Evolutionary conservation across 2,329 filamentous ascomycete species (phyloP).

Genomic region (Pyrenochaeta sp.): DNA sequence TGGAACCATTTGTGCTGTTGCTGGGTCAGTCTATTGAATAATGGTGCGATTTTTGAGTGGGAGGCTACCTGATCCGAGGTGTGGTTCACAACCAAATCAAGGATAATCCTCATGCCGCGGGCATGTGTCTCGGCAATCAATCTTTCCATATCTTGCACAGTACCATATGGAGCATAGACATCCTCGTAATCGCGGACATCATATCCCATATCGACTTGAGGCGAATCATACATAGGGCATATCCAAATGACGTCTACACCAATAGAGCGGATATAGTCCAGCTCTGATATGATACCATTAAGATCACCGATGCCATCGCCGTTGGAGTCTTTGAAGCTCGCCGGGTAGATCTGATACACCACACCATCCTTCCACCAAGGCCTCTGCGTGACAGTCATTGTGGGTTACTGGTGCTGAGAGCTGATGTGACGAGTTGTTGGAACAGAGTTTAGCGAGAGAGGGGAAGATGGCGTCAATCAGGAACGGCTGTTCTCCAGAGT

Average conservation of each 20-base stretch:
- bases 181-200: constrained; percentile 51
- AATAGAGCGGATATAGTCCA: constrained; percentile 63
- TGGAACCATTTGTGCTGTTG: constrained; percentile 63
- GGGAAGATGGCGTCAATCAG: constrained; percentile 5
- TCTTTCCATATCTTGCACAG: constrained; percentile 49
- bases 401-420: constrained; percentile 3
- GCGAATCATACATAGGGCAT: constrained; percentile 53
- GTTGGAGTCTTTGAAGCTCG: constrained; percentile 67
- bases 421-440: background rate
- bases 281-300: constrained; percentile 64
- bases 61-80: constrained; percentile 44
- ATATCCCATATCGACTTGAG: constrained; percentile 56
- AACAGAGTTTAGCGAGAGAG: constrained; percentile 6
- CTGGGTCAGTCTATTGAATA: constrained; percentile 7
- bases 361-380: constrained; percentile 68
- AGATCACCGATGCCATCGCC: constrained; percentile 65
- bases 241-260: constrained; percentile 50
- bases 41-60: too few species aligned
- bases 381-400: constrained; percentile 41
- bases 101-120: constrained; percentile 47
- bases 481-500: constrained; percentile 3
- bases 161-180: constrained; percentile 50
- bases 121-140: constrained; percentile 46
- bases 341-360: constrained; percentile 69
- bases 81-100: constrained; percentile 53